A percentile compares a stretch with the other conserved stretches of the same genome.
phyloP scores from a whole-genome alignment of 805 yeast genomes.

The Ogataea dorogensis region DNA sequence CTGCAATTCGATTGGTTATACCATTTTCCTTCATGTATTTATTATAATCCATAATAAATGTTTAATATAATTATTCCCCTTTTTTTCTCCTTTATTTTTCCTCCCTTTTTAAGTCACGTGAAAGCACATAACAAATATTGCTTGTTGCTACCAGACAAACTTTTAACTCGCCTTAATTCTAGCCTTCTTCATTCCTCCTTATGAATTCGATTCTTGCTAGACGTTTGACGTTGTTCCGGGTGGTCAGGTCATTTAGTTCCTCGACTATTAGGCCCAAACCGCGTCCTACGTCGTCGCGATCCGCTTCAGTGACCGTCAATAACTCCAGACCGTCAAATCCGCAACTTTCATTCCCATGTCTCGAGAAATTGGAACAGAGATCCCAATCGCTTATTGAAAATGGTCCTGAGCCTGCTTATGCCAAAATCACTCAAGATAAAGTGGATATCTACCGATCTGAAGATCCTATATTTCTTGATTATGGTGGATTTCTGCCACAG shows the following conservation, averaged over 20 bases:
- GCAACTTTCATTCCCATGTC: slow-evolving; percentile 77
- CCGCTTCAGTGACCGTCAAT: slow-evolving; percentile 15
- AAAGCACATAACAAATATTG: slow-evolving; percentile 9
- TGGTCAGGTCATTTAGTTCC: slow-evolving; percentile 9
- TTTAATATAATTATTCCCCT: slow-evolving; percentile 1
- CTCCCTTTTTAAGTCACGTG: slow-evolving; percentile 17
- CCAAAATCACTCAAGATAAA: slow-evolving; percentile 62
- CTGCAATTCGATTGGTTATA: slow-evolving; percentile 6
- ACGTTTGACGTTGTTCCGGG: slow-evolving; percentile 1
- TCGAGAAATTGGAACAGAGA: slow-evolving; percentile 70
- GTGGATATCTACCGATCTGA: slow-evolving; percentile 55
- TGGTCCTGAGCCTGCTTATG: slow-evolving; percentile 86
- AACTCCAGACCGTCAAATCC: slow-evolving; percentile 48
- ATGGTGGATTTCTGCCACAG: slow-evolving; percentile 74
- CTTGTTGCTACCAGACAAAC: slow-evolving; percentile 10
- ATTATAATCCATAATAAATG: slow-evolving; percentile 14
- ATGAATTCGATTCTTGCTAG: not conserved
- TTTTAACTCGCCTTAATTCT: not conserved
- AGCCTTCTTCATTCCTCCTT: not conserved
- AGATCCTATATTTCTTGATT: slow-evolving; percentile 69
- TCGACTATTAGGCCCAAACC: slow-evolving; percentile 12
- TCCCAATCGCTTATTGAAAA: slow-evolving; percentile 46
- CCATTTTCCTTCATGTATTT: slow-evolving; percentile 9
- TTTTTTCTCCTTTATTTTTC: not conserved
- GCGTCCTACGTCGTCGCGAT: slow-evolving; percentile 16